A percentile compares a stretch with the other conserved stretches of the same genome.
Evolutionary conservation across 2,329 filamentous ascomycete genomes (phyloP).

Genomic region (Monosporascus ibericus): DNA sequence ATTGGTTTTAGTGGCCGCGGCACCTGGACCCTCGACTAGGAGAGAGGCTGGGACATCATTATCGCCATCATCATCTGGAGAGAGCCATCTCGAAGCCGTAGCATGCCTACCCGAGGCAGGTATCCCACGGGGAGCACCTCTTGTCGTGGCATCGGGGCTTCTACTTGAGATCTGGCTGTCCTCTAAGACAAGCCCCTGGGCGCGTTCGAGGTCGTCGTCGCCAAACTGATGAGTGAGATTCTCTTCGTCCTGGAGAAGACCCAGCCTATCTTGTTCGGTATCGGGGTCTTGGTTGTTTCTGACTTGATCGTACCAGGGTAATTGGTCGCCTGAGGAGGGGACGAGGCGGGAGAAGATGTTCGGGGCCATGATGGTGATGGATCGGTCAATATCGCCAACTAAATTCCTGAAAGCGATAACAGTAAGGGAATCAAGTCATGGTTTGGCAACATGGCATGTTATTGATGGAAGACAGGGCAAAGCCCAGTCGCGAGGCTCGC

Average conservation of each 20-base stretch:
- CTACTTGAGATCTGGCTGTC: slow-evolving; percentile 41
- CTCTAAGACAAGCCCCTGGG: slow-evolving; percentile 34
- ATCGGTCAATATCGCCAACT: slow-evolving; percentile 2
- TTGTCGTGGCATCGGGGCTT: slow-evolving; percentile 22
- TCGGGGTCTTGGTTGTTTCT: slow-evolving; percentile 36
- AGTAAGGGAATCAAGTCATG: not conserved
- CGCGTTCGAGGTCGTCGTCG: slow-evolving; percentile 41
- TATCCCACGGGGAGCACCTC: slow-evolving; percentile 8
- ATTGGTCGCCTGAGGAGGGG: slow-evolving; percentile 24
- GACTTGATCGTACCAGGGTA: slow-evolving; percentile 46
- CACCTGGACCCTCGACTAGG: slow-evolving; percentile 45
- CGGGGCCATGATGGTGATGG: slow-evolving; percentile 33
- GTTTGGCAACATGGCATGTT: not conserved
- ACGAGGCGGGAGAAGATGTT: slow-evolving; percentile 42
- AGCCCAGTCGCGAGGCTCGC: not conserved
- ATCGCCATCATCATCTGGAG: slow-evolving; percentile 30
- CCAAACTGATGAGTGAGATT: slow-evolving; percentile 47
- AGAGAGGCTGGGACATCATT: slow-evolving; percentile 61
- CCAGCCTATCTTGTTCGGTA: slow-evolving; percentile 32
- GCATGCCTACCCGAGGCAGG: slow-evolving; percentile 9
- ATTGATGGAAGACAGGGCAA: not conserved
- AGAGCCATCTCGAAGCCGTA: slow-evolving; percentile 21
- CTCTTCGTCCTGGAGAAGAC: slow-evolving; percentile 44
- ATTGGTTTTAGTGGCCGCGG: slow-evolving; percentile 16
- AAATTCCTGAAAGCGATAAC: not conserved